Percentiles rank a stretch among this genome's conserved stretches.
Conservation (phyloP, 169 alveolate species). For the Cryptosporidium sp. region DNA sequence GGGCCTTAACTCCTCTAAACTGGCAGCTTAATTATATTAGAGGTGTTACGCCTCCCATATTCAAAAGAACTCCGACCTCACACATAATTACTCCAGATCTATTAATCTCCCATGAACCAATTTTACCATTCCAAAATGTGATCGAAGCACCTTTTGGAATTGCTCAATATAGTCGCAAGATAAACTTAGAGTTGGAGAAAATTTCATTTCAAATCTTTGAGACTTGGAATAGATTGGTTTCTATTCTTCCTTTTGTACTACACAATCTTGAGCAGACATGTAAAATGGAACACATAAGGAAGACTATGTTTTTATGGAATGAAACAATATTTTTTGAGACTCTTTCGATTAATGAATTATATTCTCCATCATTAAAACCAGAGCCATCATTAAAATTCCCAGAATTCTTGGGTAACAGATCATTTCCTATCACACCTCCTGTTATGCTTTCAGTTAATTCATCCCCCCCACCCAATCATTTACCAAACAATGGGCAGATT, state of each 20-base stretch:
- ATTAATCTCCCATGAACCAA: conserved; percentile 6
- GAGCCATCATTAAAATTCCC: conserved; percentile 57
- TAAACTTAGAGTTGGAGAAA: conserved; percentile 11
- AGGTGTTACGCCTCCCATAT: conserved; percentile 70
- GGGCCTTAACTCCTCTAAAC: conserved; percentile 67
- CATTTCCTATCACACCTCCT: conserved; percentile 73
- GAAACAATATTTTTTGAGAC: conserved; percentile 53
- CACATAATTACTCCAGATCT: conserved; percentile 17
- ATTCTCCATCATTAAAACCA: conserved; percentile 51
- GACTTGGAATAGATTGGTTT: conserved; percentile 43
- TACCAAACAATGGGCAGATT: neutral
- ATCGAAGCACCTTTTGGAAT: conserved; percentile 65
- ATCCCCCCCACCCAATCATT: conserved; percentile 6
- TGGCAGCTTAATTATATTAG: conserved; percentile 69
- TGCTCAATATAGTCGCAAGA: conserved; percentile 36
- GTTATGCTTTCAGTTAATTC: conserved; percentile 17
- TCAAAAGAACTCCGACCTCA: conserved; percentile 25
- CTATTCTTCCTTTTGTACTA: conserved; percentile 47
- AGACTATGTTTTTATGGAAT: conserved; percentile 67
- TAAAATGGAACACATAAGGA: conserved; percentile 69
- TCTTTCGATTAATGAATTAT: conserved; percentile 34
- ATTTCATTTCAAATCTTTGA: conserved; percentile 45
- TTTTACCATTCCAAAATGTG: conserved; percentile 33
- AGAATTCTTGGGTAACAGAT: conserved; percentile 30
- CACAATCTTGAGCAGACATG: conserved; percentile 39